A percentile compares a stretch with the other conserved stretches of the same genome.
Conservation (phyloP, 1,139 yeast genomes). For the Hanseniaspora uvarum region DNA sequence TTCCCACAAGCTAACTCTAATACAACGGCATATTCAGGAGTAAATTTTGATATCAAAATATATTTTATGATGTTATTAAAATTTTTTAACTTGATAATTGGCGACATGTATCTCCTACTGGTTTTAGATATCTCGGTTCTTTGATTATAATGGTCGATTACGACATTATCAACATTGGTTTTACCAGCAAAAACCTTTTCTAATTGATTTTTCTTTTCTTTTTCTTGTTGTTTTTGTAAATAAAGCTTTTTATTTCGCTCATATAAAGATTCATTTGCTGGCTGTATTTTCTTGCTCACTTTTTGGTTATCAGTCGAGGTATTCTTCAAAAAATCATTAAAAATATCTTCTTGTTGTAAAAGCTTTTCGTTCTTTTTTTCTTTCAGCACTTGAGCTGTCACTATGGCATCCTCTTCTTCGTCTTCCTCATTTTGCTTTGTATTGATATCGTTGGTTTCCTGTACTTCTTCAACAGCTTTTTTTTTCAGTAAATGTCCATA, state of each 20-base stretch:
- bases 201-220: constrained; percentile 29
- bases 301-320: constrained; percentile 20
- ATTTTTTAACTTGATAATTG: constrained; percentile 73
- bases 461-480: constrained; percentile 17
- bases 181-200: constrained; percentile 29
- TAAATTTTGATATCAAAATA: constrained; percentile 65
- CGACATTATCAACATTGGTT: constrained; percentile 43
- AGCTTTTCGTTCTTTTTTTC: background rate
- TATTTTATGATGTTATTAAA: constrained; percentile 89
- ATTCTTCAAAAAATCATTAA: constrained; percentile 17
- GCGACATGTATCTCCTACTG: constrained; percentile 62
- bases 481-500: constrained; percentile 22
- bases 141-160: constrained; percentile 75
- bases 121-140: constrained; percentile 61
- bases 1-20: constrained; percentile 93
- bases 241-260: constrained; percentile 21
- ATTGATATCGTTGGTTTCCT: constrained; percentile 17
- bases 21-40: constrained; percentile 44
- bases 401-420: constrained; percentile 8
- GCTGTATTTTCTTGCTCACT: constrained; percentile 24
- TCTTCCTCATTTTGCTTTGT: constrained; percentile 8
- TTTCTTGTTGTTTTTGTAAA: constrained; percentile 27
- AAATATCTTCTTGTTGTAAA: background rate
- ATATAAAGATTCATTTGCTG: constrained; percentile 21
- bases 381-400: background rate